Base-by-base conservation (phyloP, 192 early-diverging fungal species). In the Coemansia sp. region DNA sequence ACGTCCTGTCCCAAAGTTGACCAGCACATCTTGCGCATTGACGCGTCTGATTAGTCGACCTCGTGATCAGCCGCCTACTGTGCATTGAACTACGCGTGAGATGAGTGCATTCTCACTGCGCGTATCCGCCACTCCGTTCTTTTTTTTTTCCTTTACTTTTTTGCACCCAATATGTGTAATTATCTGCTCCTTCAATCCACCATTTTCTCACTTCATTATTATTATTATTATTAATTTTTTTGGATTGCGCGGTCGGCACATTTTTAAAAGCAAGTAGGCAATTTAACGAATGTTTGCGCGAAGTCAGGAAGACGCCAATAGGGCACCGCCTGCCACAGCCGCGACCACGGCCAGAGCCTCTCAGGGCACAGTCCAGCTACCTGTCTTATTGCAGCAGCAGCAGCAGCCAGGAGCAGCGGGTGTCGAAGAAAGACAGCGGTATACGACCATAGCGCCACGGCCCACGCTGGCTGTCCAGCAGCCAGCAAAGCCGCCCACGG, bases 211-310 rank as follows among this genome's bases (percentile, higher is more conserved):
- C 33, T 33, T 55, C 6, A n/a, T 31, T 24, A 16, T 33, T 51
- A 24, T 46, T 21, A 62, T 61, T 34, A 28, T 28, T 48, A 28
- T 51, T 56, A 14, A 14, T 46, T 48, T 34, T 40, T 26, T 62
- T 35, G 48, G 16, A 55, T 55, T 33, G 7, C 45, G 14, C 8
- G n/a, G 23, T 11, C 4, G 33, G 31, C 14, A 48, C 28, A 31
- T 31, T 31, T 11, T 26, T 46, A 10, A 9, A 39, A n/a, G 10
- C 53, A 20, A 36, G 8, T 13, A 10, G 2, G 8, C 34, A 24
- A 4, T 18, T 31, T 9, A 43, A 24, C 13, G 31, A 31, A 76
- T 76, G 74, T 67, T 76, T 70, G 50, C 60, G 33, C 74, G 65
- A 24, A 70, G 50, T 56, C 50, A 59, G 28, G 70, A 73, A 40